Evolutionary conservation across 108 stramenopile genomes (phyloP), one percentile per base, ranked within the genome.

Genomic region (Cyclotella cryptica): DNA sequence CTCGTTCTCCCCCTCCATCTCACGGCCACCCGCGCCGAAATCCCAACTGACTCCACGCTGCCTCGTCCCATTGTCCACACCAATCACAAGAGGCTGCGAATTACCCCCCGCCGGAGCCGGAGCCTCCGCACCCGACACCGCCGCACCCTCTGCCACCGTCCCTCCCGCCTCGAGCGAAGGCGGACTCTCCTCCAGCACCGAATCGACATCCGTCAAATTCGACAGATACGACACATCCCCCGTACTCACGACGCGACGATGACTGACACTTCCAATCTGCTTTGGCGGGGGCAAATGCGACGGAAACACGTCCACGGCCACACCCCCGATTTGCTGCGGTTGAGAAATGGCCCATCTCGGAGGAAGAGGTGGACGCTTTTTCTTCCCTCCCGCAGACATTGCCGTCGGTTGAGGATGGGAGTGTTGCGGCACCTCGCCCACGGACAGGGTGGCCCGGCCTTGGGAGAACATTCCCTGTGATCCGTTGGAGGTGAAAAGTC

Each of bases 181-280:
- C 70, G 46, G 51, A 22, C 66, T 22, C 57, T 28, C 55, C n/a
- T 80, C 71, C 40, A 46, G 24, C 22, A 55, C 46, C 11, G 80
- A 81, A 53, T 82, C 81, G 3, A 69, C 74, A 76, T 82, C 81
- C 2, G 81, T 82, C 47, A 82, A 72, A 45, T 66, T 71, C 28
- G 71, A 72, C 26, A 82, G 39, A 9, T 65, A 69, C 0, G 75
- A 76, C 0, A 74, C 74, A 46, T 82, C 81, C 6, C 81, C 81
- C 0, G 81, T 76, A 41, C 70, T 71, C 10, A 72, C 40, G 11
- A 76, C 75, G 17, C 81, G 69, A n/a, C 75, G 69, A 64, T 82
- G 81, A 46, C 55, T 53, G 1, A 82, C 15, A 10, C 61, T 65
- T 18, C 72, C 72, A 29, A 74, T 35, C 44, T 76, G 74, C 53